Evolutionary conservation across 2,329 filamentous ascomycete species (phyloP).

Genomic region (Beauveria medogensis): DNA sequence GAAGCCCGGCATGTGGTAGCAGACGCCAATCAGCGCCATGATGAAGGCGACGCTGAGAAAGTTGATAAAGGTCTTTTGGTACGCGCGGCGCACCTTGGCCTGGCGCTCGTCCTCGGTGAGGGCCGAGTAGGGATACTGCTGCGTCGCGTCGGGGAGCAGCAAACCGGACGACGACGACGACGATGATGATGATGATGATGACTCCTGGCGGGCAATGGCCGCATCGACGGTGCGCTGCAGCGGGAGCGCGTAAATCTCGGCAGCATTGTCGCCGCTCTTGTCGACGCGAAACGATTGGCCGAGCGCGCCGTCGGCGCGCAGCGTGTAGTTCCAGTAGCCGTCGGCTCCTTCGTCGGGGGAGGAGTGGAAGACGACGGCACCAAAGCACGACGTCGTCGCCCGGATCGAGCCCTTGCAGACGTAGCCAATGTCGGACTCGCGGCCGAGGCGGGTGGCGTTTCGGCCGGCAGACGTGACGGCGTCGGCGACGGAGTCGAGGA

Average conservation of each 20-base stretch:
- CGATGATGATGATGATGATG: too few species aligned
- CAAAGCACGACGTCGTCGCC: slow-evolving; percentile 65
- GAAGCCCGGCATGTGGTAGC: slow-evolving; percentile 63
- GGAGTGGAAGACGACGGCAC: slow-evolving; percentile 62
- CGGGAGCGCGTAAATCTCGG: slow-evolving; percentile 58
- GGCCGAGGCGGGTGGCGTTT: slow-evolving; percentile 17
- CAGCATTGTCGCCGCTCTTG: slow-evolving; percentile 48
- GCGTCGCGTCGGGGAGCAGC: slow-evolving; percentile 22
- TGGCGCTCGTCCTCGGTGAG: slow-evolving; percentile 40
- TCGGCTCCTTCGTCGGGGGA: slow-evolving; percentile 53
- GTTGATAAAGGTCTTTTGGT: slow-evolving; percentile 56
- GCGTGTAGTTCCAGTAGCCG: slow-evolving; percentile 61
- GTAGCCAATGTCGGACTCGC: slow-evolving; percentile 22
- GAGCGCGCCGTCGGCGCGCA: slow-evolving; percentile 55
- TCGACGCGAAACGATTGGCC: slow-evolving; percentile 48
- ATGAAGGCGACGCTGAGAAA: slow-evolving; percentile 61
- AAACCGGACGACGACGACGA: too few species aligned
- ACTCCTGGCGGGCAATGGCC: slow-evolving; percentile 37
- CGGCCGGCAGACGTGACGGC: slow-evolving; percentile 19
- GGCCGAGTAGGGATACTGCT: slow-evolving; percentile 25
- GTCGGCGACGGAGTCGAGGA: slow-evolving; percentile 44
- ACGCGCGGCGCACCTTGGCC: slow-evolving; percentile 48
- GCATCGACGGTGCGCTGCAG: slow-evolving; percentile 61
- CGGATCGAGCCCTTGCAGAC: slow-evolving; percentile 51
- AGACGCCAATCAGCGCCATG: slow-evolving; percentile 59